Evolutionary conservation across 2,329 filamentous ascomycete genomes (phyloP), one percentile per base, ranked within the genome.

Genomic region (Aspergillus sp.): DNA sequence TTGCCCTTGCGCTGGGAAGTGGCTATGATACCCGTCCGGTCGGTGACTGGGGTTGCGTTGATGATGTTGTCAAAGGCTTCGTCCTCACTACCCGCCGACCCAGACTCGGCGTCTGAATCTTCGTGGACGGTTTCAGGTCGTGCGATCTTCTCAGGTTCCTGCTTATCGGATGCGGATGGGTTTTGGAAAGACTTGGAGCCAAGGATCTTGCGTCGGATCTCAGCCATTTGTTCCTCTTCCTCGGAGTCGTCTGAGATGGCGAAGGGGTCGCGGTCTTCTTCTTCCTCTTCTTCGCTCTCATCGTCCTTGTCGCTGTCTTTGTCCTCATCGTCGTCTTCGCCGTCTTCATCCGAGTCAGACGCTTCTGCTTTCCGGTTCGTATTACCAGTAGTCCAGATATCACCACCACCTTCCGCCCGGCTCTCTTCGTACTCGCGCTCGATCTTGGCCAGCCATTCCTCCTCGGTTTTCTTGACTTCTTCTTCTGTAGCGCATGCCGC

Each of bases 41-140:
- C 91, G 0, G 90, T 96, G 12, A 94, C 81, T 0, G 89, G 89
- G 3, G 88, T 91, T 0, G 93, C 91, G 55, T 90, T 82, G 60
- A 96, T 95, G 65, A 98, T 94, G 53, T 85, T 85, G 60, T 97
- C 91, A 60, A 97, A 95, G 37, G 86, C 86, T 42, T 93, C 85
- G 11, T 82, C 78, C 1, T 75, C 81, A 7, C 72, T 77, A 12
- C 61, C 61, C 57, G 89, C 86, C 4, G 84, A 88, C 47, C 86
- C 86, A 1, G 86, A 83, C 58, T 86, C 81, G 3, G 78, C 78
- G 42, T 88, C 82, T 0, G 81, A 80, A 44, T 88, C 85, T 37
- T 54, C 47, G 1, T 78, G 56, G 30, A 75, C 57, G 11, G 66
- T 67, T 12, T 30, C 75, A 1, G 81, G 80, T 31, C 77, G 74